A percentile compares a stretch with the other conserved stretches of the same genome.
Conservation (phyloP, 331 rosid species). For the Saraca asoca region DNA sequence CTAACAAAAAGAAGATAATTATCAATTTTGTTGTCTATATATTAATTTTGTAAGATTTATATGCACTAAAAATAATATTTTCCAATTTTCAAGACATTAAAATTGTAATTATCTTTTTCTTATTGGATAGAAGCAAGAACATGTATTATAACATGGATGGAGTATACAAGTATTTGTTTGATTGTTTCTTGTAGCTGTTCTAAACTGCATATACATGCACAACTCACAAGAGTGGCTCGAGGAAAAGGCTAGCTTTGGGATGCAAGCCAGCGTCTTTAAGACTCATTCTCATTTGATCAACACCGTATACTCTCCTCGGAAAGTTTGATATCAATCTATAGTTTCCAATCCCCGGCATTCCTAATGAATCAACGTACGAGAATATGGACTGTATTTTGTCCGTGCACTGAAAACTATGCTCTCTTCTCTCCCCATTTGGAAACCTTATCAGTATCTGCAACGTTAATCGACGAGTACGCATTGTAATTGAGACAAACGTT, state of each 20-base stretch:
- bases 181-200: too few relatives aligned
- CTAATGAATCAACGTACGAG: conserved; percentile 66
- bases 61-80: too few relatives aligned
- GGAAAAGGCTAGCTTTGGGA: conserved; percentile 54
- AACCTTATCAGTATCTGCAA: conserved; percentile 78
- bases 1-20: too few relatives aligned
- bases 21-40: too few relatives aligned
- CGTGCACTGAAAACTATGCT: conserved; percentile 57
- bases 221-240: conserved; percentile 26
- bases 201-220: too few relatives aligned
- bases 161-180: too few relatives aligned
- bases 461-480: neutral
- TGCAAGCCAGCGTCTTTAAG: conserved; percentile 55
- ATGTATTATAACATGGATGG: too few relatives aligned
- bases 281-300: conserved; percentile 60
- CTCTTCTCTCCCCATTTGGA: conserved; percentile 86
- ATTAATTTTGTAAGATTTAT: too few relatives aligned
- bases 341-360: conserved; percentile 51
- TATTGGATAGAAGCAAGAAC: too few relatives aligned
- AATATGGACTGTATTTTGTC: conserved; percentile 73
- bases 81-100: too few relatives aligned
- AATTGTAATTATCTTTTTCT: too few relatives aligned
- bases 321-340: conserved; percentile 76
- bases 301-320: conserved; percentile 60
- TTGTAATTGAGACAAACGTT: conserved; percentile 16